These are phyloP conservation scores for Metarhizium brunneum DNA, from an alignment of 2,329 filamentous ascomycete genomes.

Conservation along the genomic window DNA sequence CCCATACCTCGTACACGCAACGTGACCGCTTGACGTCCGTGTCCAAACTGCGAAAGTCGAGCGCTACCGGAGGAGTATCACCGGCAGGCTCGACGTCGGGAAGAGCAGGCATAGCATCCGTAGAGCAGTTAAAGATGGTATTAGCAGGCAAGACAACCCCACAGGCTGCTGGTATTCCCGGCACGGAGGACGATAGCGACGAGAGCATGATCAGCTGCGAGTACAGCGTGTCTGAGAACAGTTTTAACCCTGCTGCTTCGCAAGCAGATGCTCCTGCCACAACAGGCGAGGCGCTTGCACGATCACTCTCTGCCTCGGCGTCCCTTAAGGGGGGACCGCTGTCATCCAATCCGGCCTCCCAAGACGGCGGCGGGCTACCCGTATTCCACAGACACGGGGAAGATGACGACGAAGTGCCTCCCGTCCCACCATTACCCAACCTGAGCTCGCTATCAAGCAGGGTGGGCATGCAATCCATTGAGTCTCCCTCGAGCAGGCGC, in stretches of 20 bases:
- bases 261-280: constrained; percentile 12
- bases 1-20: constrained; percentile 34
- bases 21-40: constrained; percentile 23
- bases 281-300: constrained; percentile 18
- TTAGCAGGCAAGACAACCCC: constrained; percentile 40
- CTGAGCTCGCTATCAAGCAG: constrained; percentile 21
- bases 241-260: constrained; percentile 38
- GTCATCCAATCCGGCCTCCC: constrained; percentile 31
- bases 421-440: constrained; percentile 45
- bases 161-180: constrained; percentile 26
- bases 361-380: constrained; percentile 8
- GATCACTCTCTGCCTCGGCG: constrained; percentile 25
- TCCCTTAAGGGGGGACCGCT: constrained; percentile 30
- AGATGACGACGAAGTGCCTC: constrained; percentile 34
- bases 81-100: constrained; percentile 32
- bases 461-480: constrained; percentile 12
- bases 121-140: constrained; percentile 55
- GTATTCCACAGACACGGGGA: not conserved
- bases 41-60: constrained; percentile 42
- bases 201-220: constrained; percentile 68
- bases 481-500: constrained; percentile 12
- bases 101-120: constrained; percentile 45
- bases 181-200: constrained; percentile 42
- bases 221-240: constrained; percentile 56
- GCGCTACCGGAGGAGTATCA: constrained; percentile 42